Conservation (phyloP, 1,284 basidiomycete genomes). For the Cryptococcus sp. region DNA sequence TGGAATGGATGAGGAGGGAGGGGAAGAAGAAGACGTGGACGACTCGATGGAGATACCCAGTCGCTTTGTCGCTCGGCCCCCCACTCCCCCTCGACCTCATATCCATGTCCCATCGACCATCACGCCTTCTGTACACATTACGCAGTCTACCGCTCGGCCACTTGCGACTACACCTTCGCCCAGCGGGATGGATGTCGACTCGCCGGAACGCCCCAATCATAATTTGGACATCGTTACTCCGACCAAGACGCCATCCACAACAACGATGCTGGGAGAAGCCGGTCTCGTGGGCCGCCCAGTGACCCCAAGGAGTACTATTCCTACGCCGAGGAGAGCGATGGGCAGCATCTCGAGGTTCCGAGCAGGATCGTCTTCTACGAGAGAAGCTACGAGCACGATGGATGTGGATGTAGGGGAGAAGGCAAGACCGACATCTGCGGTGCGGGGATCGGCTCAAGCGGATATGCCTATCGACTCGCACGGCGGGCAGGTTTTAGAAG, state of each 20-base stretch:
- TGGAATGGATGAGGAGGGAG: neutral
- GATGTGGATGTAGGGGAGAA: too few relatives aligned
- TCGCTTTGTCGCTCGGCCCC: conserved; percentile 6
- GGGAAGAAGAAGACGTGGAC: neutral
- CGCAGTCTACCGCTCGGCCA: too few relatives aligned
- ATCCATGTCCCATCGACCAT: neutral
- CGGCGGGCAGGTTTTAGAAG: too few relatives aligned
- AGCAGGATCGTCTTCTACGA: neutral
- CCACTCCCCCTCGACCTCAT: conserved; percentile 10
- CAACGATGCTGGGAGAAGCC: too few relatives aligned
- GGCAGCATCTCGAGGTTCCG: conserved; percentile 1
- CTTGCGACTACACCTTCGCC: neutral
- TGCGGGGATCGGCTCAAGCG: too few relatives aligned
- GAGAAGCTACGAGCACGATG: too few relatives aligned
- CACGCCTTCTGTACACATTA: too few relatives aligned
- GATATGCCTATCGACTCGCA: too few relatives aligned
- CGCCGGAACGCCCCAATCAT: neutral
- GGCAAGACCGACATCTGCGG: too few relatives aligned
- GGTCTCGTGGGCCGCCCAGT: neutral
- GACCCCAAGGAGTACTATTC: neutral
- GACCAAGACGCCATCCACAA: neutral
- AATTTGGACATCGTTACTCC: neutral
- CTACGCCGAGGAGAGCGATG: neutral
- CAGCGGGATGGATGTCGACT: neutral
- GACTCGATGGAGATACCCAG: neutral